Percentiles rank a stretch among this genome's conserved stretches.
phyloP scores from a whole-genome alignment of 805 yeast genomes.

The Lachancea mirantina region DNA sequence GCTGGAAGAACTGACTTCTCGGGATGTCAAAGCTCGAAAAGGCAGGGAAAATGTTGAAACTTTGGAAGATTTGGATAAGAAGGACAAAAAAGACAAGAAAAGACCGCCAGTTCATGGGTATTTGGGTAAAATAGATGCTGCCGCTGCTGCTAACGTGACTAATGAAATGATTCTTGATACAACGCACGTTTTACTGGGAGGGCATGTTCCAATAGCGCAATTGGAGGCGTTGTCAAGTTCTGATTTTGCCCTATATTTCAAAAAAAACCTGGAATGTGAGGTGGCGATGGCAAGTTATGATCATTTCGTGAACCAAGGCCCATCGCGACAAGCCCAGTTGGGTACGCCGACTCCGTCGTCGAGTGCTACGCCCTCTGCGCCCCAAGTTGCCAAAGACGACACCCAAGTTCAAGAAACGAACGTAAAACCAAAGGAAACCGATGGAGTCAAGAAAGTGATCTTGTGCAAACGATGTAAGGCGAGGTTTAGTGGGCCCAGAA shows the following conservation, averaged over 20 bases:
- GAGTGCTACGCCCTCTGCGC: constrained; percentile 1
- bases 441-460: constrained; percentile 19
- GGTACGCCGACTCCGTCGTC: constrained; percentile 1
- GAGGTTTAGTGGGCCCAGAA: constrained; percentile 20
- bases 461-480: constrained; percentile 23
- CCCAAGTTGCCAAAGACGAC: constrained; percentile 1
- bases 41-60: constrained; percentile 15
- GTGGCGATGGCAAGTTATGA: constrained; percentile 24
- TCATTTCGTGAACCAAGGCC: constrained; percentile 10
- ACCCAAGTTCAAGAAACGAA: constrained; percentile 1
- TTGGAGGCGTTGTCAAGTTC: constrained; percentile 28
- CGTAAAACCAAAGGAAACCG: constrained; percentile 1
- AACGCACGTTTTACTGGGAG: constrained; percentile 28
- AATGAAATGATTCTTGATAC: constrained; percentile 20
- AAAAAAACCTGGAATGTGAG: constrained; percentile 24
- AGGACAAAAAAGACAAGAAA: constrained; percentile 4
- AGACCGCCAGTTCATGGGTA: constrained; percentile 26
- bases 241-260: constrained; percentile 30
- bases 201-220: constrained; percentile 28
- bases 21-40: constrained; percentile 20
- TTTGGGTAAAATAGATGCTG: constrained; percentile 22
- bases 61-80: constrained; percentile 7
- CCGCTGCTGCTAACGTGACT: constrained; percentile 17
- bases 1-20: constrained; percentile 21
- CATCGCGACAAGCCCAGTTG: neutral